Evolutionary conservation across 2,329 filamentous ascomycete genomes (phyloP).

Genomic region (Colletotrichum sp.): DNA sequence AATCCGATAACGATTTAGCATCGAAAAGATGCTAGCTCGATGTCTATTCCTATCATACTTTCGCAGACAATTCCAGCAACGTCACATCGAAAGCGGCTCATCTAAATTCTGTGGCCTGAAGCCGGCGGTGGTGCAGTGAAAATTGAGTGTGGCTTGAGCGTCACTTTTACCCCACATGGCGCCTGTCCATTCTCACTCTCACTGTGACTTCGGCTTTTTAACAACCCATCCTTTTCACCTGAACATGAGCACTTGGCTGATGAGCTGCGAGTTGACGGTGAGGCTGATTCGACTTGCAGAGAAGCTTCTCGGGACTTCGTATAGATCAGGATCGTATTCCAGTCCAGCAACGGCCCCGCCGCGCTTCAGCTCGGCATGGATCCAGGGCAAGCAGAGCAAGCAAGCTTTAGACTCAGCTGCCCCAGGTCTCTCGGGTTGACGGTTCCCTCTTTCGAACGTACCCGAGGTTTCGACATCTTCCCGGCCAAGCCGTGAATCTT

Average conservation of each 20-base stretch:
- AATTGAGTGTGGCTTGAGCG: conserved; percentile 21
- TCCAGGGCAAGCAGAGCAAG: neutral
- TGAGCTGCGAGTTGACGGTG: neutral
- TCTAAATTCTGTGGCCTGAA: neutral
- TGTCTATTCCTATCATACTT: neutral
- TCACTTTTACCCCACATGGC: neutral
- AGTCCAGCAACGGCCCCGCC: neutral
- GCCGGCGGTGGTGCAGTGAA: neutral
- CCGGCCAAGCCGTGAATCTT: neutral
- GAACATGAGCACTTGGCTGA: neutral
- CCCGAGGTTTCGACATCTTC: neutral
- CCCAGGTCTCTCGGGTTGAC: neutral
- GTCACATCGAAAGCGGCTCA: neutral
- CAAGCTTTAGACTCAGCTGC: neutral
- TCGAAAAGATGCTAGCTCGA: neutral
- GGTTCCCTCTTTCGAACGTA: neutral
- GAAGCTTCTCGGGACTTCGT: neutral
- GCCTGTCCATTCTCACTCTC: neutral
- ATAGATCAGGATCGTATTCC: neutral
- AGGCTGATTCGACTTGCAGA: neutral
- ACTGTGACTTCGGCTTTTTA: neutral
- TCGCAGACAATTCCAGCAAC: neutral
- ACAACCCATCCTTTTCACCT: neutral
- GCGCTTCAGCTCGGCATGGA: neutral
- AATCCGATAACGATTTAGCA: neutral